phyloP scores from a whole-genome alignment of 1,284 basidiomycete species.

The Sporisorium graminicola region DNA sequence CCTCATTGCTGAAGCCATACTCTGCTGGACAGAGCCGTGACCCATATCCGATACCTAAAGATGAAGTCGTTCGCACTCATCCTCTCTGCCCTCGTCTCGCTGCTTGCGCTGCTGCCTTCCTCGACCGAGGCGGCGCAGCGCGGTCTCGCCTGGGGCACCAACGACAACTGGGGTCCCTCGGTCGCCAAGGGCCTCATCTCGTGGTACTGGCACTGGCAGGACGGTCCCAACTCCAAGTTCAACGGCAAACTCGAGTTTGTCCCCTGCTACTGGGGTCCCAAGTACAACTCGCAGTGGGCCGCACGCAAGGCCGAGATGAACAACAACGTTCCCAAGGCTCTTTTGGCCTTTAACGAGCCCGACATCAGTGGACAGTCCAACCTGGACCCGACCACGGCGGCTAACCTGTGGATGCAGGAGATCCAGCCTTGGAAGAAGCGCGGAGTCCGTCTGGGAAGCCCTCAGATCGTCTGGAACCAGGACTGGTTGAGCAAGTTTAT shows the following conservation, averaged over 20 bases:
- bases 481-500: constrained; percentile 60
- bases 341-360: constrained; percentile 66
- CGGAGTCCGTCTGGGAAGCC: constrained; percentile 59
- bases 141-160: constrained; percentile 63
- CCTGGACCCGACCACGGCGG: constrained; percentile 49
- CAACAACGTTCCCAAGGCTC: constrained; percentile 39
- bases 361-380: constrained; percentile 63
- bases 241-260: constrained; percentile 58
- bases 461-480: constrained; percentile 65
- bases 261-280: constrained; percentile 65
- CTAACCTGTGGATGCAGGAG: constrained; percentile 54
- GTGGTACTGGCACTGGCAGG: constrained; percentile 69
- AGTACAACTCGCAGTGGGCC: constrained; percentile 53
- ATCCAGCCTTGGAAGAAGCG: constrained; percentile 59
- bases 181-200: constrained; percentile 55
- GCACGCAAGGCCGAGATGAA: constrained; percentile 58
- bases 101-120: constrained; percentile 21
- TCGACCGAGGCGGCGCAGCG: constrained; percentile 28
- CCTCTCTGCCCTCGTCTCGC: constrained; percentile 20
- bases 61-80: constrained; percentile 49
- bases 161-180: constrained; percentile 54
- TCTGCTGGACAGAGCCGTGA: constrained; percentile 38
- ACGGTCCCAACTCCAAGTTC: constrained; percentile 43
- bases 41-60: constrained; percentile 6
- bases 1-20: not conserved